phyloP scores from a whole-genome alignment of 2,329 filamentous ascomycete species.

The Triangularia verruculosa region DNA sequence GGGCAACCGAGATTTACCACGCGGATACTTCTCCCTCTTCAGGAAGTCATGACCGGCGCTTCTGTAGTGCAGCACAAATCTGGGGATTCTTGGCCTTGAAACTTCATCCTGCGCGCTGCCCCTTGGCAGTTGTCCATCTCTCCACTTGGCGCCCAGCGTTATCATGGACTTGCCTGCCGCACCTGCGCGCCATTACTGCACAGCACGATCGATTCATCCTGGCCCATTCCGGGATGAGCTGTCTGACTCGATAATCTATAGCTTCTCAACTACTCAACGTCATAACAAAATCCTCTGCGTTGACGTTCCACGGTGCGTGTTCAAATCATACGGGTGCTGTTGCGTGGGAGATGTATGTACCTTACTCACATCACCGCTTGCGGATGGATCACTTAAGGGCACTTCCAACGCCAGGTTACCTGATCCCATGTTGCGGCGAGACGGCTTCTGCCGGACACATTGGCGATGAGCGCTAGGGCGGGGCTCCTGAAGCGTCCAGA shows the following conservation, averaged over 20 bases:
- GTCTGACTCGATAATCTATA: not conserved
- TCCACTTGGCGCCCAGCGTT: not conserved
- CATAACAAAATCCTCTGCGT: not conserved
- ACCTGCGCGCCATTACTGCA: not conserved
- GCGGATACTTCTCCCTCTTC: constrained; percentile 10
- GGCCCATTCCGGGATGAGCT: not conserved
- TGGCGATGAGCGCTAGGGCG: not conserved
- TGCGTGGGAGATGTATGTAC: not conserved
- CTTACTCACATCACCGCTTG: not conserved
- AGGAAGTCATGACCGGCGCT: constrained; percentile 15
- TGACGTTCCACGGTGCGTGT: too few relatives aligned
- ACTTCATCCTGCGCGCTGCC: not conserved
- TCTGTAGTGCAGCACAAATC: constrained; percentile 11
- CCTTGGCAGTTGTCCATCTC: not conserved
- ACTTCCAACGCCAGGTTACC: not conserved
- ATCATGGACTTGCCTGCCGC: not conserved
- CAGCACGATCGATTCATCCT: not conserved
- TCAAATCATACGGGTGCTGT: not conserved
- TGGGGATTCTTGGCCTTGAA: constrained; percentile 8
- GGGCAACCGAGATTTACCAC: constrained; percentile 10
- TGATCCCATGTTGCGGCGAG: not conserved
- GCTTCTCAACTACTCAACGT: not conserved
- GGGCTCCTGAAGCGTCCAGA: not conserved
- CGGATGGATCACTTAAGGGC: not conserved
- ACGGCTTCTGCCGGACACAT: not conserved